A percentile compares a stretch with the other conserved stretches of the same genome.
phyloP scores from a whole-genome alignment of 2,329 filamentous ascomycete genomes.

The Penicillium sp. region DNA sequence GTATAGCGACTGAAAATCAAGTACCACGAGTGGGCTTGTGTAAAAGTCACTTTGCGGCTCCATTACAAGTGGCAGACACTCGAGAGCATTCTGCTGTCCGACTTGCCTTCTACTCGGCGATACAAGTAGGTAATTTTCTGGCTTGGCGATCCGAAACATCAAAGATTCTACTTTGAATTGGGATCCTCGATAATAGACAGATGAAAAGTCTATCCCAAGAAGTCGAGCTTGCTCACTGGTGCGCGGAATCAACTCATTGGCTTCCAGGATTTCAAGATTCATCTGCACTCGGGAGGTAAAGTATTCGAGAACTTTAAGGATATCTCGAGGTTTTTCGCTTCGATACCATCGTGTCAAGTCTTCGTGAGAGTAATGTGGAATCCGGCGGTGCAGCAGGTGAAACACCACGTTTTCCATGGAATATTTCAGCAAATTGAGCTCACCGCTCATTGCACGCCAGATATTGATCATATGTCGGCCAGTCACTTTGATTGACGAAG shows the following conservation, averaged over 20 bases:
- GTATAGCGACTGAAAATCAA: constrained; percentile 96
- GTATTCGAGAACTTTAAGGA: constrained; percentile 75
- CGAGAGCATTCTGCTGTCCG: constrained; percentile 87
- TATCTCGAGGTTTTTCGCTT: constrained; percentile 65
- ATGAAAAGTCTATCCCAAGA: constrained; percentile 94
- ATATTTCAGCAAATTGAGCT: constrained; percentile 84
- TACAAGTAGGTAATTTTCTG: constrained; percentile 87
- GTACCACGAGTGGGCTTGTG: constrained; percentile 79
- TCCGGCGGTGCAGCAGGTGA: constrained; percentile 80
- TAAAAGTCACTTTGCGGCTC: constrained; percentile 96
- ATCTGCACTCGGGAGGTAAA: constrained; percentile 74
- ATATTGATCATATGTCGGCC: constrained; percentile 96
- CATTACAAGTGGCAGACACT: constrained; percentile 95
- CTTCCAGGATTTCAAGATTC: constrained; percentile 86
- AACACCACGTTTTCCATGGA: constrained; percentile 95
- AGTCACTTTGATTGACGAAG: constrained; percentile 87
- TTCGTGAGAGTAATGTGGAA: constrained; percentile 81
- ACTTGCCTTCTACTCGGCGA: constrained; percentile 92
- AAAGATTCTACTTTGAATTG: constrained; percentile 99
- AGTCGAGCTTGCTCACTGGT: constrained; percentile 94
- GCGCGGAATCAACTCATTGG: constrained; percentile 82
- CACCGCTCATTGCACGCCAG: constrained; percentile 93
- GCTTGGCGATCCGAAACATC: constrained; percentile 98
- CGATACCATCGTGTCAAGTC: constrained; percentile 81
- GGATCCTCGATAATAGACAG: constrained; percentile 89